Percentiles rank a stretch among this genome's conserved stretches.
These are phyloP conservation scores for Nakaseomyces bracarensis DNA, from an alignment of 1,139 yeast genomes.

Conservation along the genomic window DNA sequence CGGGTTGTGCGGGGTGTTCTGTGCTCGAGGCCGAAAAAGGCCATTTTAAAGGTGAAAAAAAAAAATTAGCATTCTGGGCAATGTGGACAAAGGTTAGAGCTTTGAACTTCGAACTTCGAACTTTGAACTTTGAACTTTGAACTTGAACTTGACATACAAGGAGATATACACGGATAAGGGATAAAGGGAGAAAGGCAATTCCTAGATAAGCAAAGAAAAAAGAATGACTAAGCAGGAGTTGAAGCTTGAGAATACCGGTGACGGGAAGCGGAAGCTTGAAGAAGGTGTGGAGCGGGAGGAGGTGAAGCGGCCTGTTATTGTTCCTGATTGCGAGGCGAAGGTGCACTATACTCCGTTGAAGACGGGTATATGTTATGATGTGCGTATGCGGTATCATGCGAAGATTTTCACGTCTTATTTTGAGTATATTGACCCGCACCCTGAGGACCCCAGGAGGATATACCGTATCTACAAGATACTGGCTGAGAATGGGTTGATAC, in stretches of 20 bases:
- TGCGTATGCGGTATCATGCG: slow-evolving; percentile 95
- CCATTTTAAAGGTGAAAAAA: too few species aligned
- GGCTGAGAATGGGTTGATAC: slow-evolving; percentile 87
- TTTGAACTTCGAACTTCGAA: too few species aligned
- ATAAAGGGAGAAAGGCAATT: neutral
- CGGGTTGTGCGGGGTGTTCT: too few species aligned
- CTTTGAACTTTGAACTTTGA: too few species aligned
- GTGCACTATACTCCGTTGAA: slow-evolving; percentile 57
- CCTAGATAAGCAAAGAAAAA: neutral
- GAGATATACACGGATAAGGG: too few species aligned
- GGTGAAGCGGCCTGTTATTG: slow-evolving; percentile 38
- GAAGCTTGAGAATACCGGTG: neutral
- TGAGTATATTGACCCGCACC: slow-evolving; percentile 96
- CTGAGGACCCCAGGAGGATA: slow-evolving; percentile 96
- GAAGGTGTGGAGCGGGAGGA: neutral
- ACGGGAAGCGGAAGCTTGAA: slow-evolving; percentile 4
- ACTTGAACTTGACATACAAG: too few species aligned
- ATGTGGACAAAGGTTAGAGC: too few species aligned
- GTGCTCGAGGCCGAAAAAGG: too few species aligned
- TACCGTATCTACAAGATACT: slow-evolving; percentile 86
- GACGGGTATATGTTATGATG: slow-evolving; percentile 94
- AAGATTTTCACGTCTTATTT: slow-evolving; percentile 84
- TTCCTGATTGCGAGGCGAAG: slow-evolving; percentile 41
- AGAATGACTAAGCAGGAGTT: neutral
- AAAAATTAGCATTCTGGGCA: too few species aligned